Conservation (phyloP, 495 filamentous ascomycete species). For the Penicillium manginii region DNA sequence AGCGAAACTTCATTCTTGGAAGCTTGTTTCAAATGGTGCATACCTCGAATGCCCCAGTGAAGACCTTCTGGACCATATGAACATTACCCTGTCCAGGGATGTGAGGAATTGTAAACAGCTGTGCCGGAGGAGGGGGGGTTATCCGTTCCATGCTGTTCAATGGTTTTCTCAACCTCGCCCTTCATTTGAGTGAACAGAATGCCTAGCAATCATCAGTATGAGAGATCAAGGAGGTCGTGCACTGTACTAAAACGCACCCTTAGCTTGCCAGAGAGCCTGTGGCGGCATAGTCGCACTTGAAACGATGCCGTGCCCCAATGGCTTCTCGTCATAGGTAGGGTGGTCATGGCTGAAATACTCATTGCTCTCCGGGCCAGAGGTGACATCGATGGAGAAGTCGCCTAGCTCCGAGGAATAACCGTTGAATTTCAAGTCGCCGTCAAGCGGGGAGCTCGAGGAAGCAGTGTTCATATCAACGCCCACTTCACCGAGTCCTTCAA, state of each 20-base stretch:
- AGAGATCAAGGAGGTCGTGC: neutral
- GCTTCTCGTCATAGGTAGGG: constrained; percentile 69
- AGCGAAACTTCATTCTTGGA: neutral
- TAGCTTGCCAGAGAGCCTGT: constrained; percentile 82
- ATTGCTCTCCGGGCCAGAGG: constrained; percentile 66
- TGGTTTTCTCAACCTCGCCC: constrained; percentile 67
- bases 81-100: constrained; percentile 73
- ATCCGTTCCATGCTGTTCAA: constrained; percentile 72
- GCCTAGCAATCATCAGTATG: constrained; percentile 34
- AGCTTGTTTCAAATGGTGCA: neutral
- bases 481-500: constrained; percentile 76
- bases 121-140: constrained; percentile 76
- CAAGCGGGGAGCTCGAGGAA: constrained; percentile 59
- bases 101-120: constrained; percentile 80
- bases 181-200: constrained; percentile 80
- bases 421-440: constrained; percentile 72
- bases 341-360: constrained; percentile 64
- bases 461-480: constrained; percentile 56
- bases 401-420: constrained; percentile 77
- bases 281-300: constrained; percentile 68
- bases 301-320: constrained; percentile 75
- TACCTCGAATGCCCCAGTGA: constrained; percentile 84
- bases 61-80: constrained; percentile 91
- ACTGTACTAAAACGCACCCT: constrained; percentile 48
- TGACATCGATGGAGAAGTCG: constrained; percentile 82